Percentiles rank a stretch among this genome's conserved stretches.
Conservation (phyloP, 345 rosid genomes). For the Murraya paniculata region DNA sequence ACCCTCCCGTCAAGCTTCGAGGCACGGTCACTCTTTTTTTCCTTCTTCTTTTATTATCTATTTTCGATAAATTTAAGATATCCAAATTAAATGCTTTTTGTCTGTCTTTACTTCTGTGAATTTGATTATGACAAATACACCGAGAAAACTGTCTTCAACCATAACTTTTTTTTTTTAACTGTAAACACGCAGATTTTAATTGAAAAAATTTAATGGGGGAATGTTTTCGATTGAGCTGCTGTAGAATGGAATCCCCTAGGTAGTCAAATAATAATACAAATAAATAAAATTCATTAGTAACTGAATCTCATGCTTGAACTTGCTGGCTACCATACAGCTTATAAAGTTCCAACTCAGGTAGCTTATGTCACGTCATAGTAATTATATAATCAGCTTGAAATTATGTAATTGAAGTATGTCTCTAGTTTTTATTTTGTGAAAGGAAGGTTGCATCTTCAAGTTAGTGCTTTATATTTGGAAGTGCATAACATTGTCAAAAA, state of each 20-base stretch:
- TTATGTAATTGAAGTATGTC: background rate
- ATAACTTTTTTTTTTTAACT: no score
- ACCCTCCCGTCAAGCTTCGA: constrained; percentile 82
- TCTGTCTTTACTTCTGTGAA: no score
- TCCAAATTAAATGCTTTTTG: background rate
- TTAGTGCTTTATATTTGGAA: background rate
- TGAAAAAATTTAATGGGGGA: background rate
- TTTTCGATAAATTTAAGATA: no score
- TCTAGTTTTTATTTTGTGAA: background rate
- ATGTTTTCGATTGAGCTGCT: background rate
- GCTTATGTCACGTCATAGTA: background rate
- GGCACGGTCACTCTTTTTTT: constrained; percentile 33
- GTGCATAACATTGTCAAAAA: background rate
- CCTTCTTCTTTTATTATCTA: background rate
- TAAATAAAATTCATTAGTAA: no score
- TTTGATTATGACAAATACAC: background rate
- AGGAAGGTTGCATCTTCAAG: background rate
- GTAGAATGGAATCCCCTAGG: background rate
- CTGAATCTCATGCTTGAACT: background rate
- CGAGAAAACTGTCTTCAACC: no score
- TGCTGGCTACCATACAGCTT: background rate
- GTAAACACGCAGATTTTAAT: no score
- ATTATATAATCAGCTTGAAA: background rate
- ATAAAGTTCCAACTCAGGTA: background rate
- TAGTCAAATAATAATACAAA: no score